Percentiles rank a stretch among this genome's conserved stretches.
Conservation (phyloP, 2,329 filamentous ascomycete species). For the Trichoderma harzianum region DNA sequence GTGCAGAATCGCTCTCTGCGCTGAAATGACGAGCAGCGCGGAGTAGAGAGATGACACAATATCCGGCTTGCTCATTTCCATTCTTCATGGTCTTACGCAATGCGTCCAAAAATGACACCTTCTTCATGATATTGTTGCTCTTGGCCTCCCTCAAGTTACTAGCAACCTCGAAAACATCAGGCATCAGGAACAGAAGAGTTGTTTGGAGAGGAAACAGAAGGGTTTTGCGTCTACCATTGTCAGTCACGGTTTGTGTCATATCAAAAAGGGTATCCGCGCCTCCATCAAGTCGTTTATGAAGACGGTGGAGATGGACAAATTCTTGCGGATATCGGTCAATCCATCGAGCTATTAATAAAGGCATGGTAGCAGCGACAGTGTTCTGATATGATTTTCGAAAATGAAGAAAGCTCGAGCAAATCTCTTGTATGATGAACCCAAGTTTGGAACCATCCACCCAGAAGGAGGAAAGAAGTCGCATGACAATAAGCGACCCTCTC, state of each 20-base stretch:
- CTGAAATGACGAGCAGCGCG: conserved; percentile 63
- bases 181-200: conserved; percentile 59
- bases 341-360: conserved; percentile 62
- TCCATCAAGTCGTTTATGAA: conserved; percentile 60
- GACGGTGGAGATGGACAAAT: conserved; percentile 60
- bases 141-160: conserved; percentile 64
- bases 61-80: conserved; percentile 64
- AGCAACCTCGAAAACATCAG: conserved; percentile 67
- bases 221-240: conserved; percentile 53
- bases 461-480: conserved; percentile 60
- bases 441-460: conserved; percentile 64
- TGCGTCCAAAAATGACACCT: conserved; percentile 61
- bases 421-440: conserved; percentile 59
- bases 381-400: conserved; percentile 63
- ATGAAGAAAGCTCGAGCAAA: conserved; percentile 65
- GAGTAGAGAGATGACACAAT: conserved; percentile 60
- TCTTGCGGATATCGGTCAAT: conserved; percentile 62
- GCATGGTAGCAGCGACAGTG: conserved; percentile 59
- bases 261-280: conserved; percentile 66
- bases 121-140: conserved; percentile 60
- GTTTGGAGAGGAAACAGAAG: conserved; percentile 62
- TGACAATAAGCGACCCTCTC: conserved; percentile 48
- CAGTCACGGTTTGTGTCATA: conserved; percentile 61
- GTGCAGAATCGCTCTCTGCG: conserved; percentile 58
- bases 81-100: conserved; percentile 61